phyloP scores from a whole-genome alignment of 2,329 filamentous ascomycete genomes.

The Ceratocystis harringtonii region DNA sequence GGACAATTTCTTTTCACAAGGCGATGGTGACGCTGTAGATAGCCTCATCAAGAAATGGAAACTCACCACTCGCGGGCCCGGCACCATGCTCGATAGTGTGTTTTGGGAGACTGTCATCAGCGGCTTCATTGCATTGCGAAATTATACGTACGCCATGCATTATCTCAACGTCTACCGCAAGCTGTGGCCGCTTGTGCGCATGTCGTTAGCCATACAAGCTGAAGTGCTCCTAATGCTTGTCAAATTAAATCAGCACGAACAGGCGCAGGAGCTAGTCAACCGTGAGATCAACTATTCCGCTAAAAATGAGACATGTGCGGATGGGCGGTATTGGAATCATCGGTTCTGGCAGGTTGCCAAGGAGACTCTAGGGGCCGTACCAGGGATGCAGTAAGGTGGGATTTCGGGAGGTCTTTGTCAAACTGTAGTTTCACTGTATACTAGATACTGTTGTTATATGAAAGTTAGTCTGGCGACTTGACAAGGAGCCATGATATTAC shows the following conservation, averaged over 20 bases:
- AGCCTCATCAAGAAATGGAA: conserved; percentile 43
- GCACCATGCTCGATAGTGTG: conserved; percentile 35
- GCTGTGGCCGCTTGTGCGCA: conserved; percentile 28
- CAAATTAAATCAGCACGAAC: conserved; percentile 19
- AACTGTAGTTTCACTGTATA: no score
- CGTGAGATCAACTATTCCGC: conserved; percentile 20
- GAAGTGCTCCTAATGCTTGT: conserved; percentile 29
- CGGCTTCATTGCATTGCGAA: conserved; percentile 44
- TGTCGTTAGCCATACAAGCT: conserved; percentile 29
- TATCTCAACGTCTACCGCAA: conserved; percentile 32
- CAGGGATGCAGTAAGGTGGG: not conserved
- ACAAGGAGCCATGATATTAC: no score
- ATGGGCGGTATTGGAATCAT: conserved; percentile 31
- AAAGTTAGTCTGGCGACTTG: no score
- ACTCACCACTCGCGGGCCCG: conserved; percentile 20
- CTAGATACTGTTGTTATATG: no score
- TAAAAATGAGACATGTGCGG: conserved; percentile 18
- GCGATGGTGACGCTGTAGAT: conserved; percentile 43
- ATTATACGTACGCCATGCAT: conserved; percentile 31
- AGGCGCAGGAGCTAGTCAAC: conserved; percentile 25
- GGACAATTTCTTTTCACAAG: conserved; percentile 46
- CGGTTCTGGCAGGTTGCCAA: conserved; percentile 36
- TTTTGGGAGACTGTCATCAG: conserved; percentile 59
- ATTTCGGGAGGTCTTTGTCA: not conserved
- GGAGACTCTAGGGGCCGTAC: conserved; percentile 20